phyloP scores from a whole-genome alignment of 345 rosid genomes.

The Melaleuca quinquenervia region DNA sequence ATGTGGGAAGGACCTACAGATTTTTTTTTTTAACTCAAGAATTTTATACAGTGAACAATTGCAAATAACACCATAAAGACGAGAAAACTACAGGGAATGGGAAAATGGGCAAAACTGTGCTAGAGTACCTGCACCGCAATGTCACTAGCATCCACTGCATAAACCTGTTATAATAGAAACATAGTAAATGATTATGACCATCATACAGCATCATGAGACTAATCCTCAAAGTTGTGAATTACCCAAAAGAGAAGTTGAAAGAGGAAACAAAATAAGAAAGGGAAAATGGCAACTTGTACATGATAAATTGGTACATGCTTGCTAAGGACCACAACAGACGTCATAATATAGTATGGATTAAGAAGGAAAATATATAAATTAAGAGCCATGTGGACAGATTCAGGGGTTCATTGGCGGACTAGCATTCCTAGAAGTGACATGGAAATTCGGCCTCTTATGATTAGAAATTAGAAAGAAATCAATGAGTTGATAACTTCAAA shows the following conservation, averaged over 20 bases:
- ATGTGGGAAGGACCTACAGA: background rate
- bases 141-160: slow-evolving; percentile 97
- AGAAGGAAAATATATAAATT: background rate
- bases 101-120: background rate
- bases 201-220: background rate
- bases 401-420: background rate
- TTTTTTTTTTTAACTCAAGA: background rate
- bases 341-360: background rate
- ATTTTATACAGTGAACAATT: background rate
- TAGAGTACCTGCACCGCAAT: slow-evolving; percentile 85
- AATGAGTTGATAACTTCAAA: background rate
- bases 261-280: background rate
- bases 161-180: slow-evolving; percentile 48
- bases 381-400: background rate
- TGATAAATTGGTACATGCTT: background rate
- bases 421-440: background rate
- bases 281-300: background rate
- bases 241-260: background rate
- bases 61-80: background rate
- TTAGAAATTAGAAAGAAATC: background rate
- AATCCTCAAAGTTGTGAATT: background rate
- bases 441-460: background rate
- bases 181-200: background rate
- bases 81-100: background rate
- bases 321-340: background rate